Evolutionary conservation across 768 basidiomycete species (phyloP), one percentile per base, ranked within the genome.

Genomic region (Erythrobasidium yunnanense): DNA sequence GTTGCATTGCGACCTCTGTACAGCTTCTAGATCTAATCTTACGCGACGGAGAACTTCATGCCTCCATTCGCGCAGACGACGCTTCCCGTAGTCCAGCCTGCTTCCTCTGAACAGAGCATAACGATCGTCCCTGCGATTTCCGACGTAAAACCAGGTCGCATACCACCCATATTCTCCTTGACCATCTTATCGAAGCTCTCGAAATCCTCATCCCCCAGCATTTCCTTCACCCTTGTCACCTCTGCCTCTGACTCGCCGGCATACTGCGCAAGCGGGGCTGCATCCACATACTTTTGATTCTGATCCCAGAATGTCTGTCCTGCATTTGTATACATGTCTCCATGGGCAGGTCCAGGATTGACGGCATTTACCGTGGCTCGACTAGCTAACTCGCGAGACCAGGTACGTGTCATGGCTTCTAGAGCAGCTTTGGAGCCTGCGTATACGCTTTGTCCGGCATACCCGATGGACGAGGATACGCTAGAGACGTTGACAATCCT

Each of bases 201-300:
- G 25, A 34, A 58, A 20, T 58, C 56, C 18, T 27, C 56, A 23
- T 42, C 35, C 45, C 4, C 17, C 25, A n/a, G 47, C 45, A 6
- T 58, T 15, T 34, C 45, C 23, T 32, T 20, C 38, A 58, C 56
- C 45, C 38, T 47, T 29, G 32, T 6, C 7, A 35, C 5, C 42
- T 58, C 56, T 25, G 11, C 17, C 15, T 58, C 38, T 20, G 56
- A 46, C 27, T 58, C 56, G 22, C 45, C 38, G 17, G 8, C 23
- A 47, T 58, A 58, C 27, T 46, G 30, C 7, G 56, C 56, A n/a
- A 58, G 20, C 13, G 56, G 56, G 5, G 56, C 56, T 13, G 56
- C 56, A 46, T 58, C 56, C 45, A 58, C 38, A 34, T 58, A 58
- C 35, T 58, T 58, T 27, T 58, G 56, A 20, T 58, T 58, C 25